A percentile compares a stretch with the other conserved stretches of the same genome.
These are phyloP conservation scores for Macrocybe gigantea DNA, from an alignment of 768 basidiomycete genomes.

Conservation along the genomic window DNA sequence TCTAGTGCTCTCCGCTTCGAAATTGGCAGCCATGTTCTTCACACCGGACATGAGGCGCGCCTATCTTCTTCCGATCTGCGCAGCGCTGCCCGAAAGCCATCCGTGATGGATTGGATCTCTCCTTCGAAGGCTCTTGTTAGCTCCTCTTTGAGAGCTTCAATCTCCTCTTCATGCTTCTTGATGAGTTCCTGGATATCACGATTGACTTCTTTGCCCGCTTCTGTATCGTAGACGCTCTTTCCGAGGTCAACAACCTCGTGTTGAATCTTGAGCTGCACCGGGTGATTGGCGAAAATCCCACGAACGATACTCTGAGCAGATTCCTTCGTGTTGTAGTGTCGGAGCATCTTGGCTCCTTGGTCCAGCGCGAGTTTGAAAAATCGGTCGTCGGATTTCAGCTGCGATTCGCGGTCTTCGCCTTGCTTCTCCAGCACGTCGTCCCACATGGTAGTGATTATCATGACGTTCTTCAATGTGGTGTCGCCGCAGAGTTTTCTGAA, in stretches of 20 bases:
- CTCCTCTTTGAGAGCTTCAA: too few species aligned
- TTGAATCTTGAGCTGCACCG: not conserved
- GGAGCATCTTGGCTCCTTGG: slow-evolving; percentile 29
- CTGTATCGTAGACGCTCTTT: not conserved
- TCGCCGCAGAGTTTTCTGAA: slow-evolving; percentile 40
- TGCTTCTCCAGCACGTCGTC: slow-evolving; percentile 23
- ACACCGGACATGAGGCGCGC: too few species aligned
- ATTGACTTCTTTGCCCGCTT: not conserved
- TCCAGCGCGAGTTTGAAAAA: slow-evolving; percentile 36
- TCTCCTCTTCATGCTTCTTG: too few species aligned
- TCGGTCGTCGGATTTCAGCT: slow-evolving; percentile 18
- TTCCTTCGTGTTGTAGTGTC: slow-evolving; percentile 21
- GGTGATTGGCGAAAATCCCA: slow-evolving; percentile 11
- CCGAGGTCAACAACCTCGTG: not conserved
- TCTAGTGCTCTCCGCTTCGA: too few species aligned
- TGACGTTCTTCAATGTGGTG: slow-evolving; percentile 31
- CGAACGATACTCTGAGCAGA: slow-evolving; percentile 27
- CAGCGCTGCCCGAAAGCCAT: too few species aligned
- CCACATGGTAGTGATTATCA: slow-evolving; percentile 43
- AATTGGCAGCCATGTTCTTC: too few species aligned
- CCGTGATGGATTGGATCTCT: too few species aligned
- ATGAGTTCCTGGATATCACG: too few species aligned
- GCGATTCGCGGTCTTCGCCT: slow-evolving; percentile 26
- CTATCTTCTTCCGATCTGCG: too few species aligned
- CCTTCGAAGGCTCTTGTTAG: too few species aligned